phyloP scores from a whole-genome alignment of 345 rosid genomes.

The Eucalyptus pauciflora region DNA sequence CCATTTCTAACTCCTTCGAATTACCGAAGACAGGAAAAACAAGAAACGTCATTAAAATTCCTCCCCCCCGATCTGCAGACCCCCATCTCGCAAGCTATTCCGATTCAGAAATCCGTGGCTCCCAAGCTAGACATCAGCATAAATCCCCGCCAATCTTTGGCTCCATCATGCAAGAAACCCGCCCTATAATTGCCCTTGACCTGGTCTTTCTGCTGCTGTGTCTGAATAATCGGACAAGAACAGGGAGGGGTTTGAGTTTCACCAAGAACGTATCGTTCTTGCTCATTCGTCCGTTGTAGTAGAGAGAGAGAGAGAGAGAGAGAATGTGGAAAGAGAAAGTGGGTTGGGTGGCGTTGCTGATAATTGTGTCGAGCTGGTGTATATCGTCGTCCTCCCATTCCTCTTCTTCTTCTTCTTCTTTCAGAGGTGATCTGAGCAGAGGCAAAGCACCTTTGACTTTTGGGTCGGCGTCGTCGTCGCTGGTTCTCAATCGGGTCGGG shows the following conservation, averaged over 20 bases:
- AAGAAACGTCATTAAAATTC: not conserved
- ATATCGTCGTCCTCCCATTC: not conserved
- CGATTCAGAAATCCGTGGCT: not conserved
- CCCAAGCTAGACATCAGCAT: not conserved
- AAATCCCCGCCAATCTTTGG: not conserved
- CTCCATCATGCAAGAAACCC: not conserved
- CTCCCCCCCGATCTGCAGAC: not conserved
- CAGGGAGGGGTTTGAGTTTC: not conserved
- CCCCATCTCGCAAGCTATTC: not conserved
- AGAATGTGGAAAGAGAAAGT: conserved; percentile 10
- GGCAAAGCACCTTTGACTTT: not conserved
- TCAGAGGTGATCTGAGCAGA: not conserved
- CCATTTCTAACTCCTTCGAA: not conserved
- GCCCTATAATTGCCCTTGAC: not conserved
- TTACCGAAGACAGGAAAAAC: not conserved
- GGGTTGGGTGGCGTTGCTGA: not conserved
- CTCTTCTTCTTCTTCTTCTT: not conserved
- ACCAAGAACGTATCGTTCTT: not conserved
- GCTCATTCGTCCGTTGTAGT: not conserved
- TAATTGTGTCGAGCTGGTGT: not conserved
- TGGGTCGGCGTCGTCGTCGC: not conserved
- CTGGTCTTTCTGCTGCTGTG: not conserved
- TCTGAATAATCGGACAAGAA: not conserved
- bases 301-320: not conserved
- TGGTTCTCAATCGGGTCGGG: conserved; percentile 16